Base-by-base conservation (phyloP, 805 yeast genomes). In the Lachancea waltii region DNA sequence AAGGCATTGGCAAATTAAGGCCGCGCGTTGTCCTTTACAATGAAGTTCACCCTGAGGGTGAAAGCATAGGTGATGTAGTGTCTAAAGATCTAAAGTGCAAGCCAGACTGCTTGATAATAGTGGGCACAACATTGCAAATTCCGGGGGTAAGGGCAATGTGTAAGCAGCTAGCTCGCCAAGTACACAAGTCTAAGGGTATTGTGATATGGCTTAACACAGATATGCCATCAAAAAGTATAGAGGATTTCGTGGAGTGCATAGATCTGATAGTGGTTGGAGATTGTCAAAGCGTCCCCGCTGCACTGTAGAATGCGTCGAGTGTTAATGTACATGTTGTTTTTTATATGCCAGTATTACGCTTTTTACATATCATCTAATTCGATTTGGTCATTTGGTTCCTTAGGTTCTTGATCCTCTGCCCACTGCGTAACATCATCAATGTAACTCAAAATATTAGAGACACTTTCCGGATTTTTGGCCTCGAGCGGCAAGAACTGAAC, bases 381-480 rank as follows among this genome's bases (percentile, higher is more conserved):
- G 11, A 72, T 50, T 44, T 79, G 85, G 48, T 86, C 97, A 20
- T 75, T 73, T 0, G 97, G 97, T 58, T 90, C 97, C 58, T 90
- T 90, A 23, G 97, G 97, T 60, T 92, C 99, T 61, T 92, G 97
- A 3, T 77, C 67, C 58, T 92, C 99, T 16, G 85, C 79, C 98
- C 98, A 92, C 58, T 92, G 99, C 0, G 99, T 92, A 20, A 90
- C 82, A 58, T 92, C 98, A 56, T 92, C 99, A 16, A 92, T 84
- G 58, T 87, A 87, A 54, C 95, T 82, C 48, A 92, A 68, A 38
- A 92, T 90, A 0, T 87, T 80, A 9, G 81, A 76, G 16, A 92
- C 81, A 33, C 86, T 75, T 30, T 79, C 85, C 33, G 86, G 78
- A 43, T 76, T 73, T 32, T 79, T 81, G 7, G 85, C 77, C 54